Conservation (phyloP, 768 basidiomycete species). For the Cystofilobasidium bisporidii region DNA sequence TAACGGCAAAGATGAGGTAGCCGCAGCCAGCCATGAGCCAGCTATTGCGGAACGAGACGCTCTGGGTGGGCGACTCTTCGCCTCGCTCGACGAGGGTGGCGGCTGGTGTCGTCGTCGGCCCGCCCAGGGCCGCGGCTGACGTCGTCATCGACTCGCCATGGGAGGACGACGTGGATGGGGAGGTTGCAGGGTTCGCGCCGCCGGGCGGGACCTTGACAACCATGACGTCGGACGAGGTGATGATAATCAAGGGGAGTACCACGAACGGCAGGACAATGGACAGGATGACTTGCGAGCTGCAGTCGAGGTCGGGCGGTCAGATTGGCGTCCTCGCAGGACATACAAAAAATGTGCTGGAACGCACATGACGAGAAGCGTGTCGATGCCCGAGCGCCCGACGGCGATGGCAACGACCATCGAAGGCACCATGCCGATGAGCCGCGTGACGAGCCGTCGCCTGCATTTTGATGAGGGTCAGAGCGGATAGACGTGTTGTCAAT, state of each 20-base stretch:
- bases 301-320: no score
- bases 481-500: no score
- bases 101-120: no score
- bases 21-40: conserved; percentile 47
- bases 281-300: conserved; percentile 72
- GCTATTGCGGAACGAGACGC: conserved; percentile 34
- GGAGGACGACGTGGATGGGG: no score
- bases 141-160: neutral
- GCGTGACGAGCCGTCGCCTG: conserved; percentile 65
- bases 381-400: conserved; percentile 60
- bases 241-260: conserved; percentile 65
- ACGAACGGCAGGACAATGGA: conserved; percentile 77
- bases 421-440: conserved; percentile 70
- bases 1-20: conserved; percentile 53
- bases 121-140: neutral
- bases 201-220: conserved; percentile 38
- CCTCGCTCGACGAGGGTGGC: neutral
- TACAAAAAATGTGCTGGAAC: conserved; percentile 57
- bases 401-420: conserved; percentile 60
- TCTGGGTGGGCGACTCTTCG: neutral
- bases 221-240: conserved; percentile 65
- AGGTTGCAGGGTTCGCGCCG: neutral
- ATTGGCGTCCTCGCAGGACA: no score
- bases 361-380: conserved; percentile 61
- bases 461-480: no score